These are phyloP conservation scores for Ophiostoma ulmi DNA, from an alignment of 2,329 filamentous ascomycete species.

Conservation along the genomic window DNA sequence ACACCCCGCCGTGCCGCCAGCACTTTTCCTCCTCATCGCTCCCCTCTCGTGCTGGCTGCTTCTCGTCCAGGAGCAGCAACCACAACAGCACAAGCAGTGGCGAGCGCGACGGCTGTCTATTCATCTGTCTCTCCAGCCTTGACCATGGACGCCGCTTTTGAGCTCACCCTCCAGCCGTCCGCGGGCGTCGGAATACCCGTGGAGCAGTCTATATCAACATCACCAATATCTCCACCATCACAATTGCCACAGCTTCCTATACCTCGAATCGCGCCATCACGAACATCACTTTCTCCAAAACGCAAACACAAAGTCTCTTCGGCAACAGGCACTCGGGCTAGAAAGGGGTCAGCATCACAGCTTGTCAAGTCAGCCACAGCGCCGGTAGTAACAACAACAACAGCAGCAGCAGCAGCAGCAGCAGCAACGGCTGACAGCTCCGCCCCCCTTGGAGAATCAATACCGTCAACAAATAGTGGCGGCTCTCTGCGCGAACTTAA, in stretches of 20 bases:
- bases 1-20: constrained; percentile 10
- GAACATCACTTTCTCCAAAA: constrained; percentile 18
- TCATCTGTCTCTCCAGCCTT: not conserved
- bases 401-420: not conserved
- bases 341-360: not conserved
- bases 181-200: constrained; percentile 19
- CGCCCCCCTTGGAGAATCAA: not conserved
- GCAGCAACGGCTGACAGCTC: not conserved
- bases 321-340: not conserved
- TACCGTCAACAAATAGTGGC: constrained; percentile 3
- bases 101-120: not conserved
- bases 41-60: constrained; percentile 19
- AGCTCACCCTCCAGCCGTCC: constrained; percentile 28
- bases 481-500: constrained; percentile 25
- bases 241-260: not conserved
- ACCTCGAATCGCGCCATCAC: constrained; percentile 1
- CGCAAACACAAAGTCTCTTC: not conserved
- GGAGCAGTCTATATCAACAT: constrained; percentile 19
- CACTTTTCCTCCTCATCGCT: constrained; percentile 8
- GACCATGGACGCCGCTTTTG: constrained; percentile 30
- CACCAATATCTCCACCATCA: constrained; percentile 21
- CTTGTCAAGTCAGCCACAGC: not conserved
- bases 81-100: constrained; percentile 15
- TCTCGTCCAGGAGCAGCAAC: constrained; percentile 19
- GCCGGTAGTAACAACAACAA: not conserved